These are phyloP conservation scores for Aspergillus affinis DNA, from an alignment of 495 filamentous ascomycete species.

Conservation along the genomic window DNA sequence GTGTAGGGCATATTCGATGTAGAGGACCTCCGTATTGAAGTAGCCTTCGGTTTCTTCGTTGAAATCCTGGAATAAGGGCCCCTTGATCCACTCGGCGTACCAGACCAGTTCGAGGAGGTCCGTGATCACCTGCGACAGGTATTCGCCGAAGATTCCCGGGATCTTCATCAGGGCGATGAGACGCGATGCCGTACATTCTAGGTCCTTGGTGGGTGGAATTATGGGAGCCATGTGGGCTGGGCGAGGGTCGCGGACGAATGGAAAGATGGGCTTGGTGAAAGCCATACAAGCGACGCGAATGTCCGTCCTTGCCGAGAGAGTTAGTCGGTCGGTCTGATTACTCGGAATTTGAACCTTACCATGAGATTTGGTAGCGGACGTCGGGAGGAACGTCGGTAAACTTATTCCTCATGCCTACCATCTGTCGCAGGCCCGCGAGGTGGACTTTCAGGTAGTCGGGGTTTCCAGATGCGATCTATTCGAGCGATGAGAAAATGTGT, in stretches of 20 bases:
- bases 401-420: slow-evolving; percentile 44
- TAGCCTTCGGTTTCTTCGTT: slow-evolving; percentile 44
- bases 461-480: slow-evolving; percentile 45
- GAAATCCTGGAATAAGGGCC: slow-evolving; percentile 32
- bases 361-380: slow-evolving; percentile 48
- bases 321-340: background rate
- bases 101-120: slow-evolving; percentile 42
- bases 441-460: slow-evolving; percentile 49
- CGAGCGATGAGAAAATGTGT: slow-evolving; percentile 15
- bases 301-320: slow-evolving; percentile 40
- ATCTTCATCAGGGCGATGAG: slow-evolving; percentile 38
- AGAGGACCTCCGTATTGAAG: slow-evolving; percentile 48
- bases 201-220: slow-evolving; percentile 36
- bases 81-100: slow-evolving; percentile 47
- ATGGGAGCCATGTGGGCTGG: slow-evolving; percentile 35
- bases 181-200: slow-evolving; percentile 35
- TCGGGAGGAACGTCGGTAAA: slow-evolving; percentile 43
- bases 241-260: slow-evolving; percentile 41
- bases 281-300: slow-evolving; percentile 49
- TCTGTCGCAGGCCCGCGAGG: slow-evolving; percentile 46
- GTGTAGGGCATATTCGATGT: slow-evolving; percentile 44
- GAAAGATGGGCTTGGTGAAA: slow-evolving; percentile 46
- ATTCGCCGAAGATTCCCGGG: slow-evolving; percentile 40
- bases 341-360: slow-evolving; percentile 25
- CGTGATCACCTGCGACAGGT: slow-evolving; percentile 35